Base-by-base conservation (phyloP, 768 basidiomycete species). In the Zangia roseola region DNA sequence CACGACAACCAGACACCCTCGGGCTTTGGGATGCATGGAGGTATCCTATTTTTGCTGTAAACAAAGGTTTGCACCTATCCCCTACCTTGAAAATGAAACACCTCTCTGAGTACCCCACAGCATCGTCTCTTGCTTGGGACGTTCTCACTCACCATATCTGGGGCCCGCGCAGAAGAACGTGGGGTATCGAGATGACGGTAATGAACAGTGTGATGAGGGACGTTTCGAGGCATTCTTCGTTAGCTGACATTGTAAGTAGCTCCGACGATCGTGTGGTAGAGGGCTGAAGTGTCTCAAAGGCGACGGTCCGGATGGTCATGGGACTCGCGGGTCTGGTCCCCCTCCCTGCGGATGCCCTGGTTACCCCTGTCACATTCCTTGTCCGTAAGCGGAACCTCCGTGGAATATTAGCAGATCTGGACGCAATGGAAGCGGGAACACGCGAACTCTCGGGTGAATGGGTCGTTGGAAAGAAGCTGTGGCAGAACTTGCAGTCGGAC, bases 101-200 rank as follows among this genome's bases (percentile, higher is more conserved):
- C 10, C 33, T 37, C 40, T 41, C 34, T 51, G 36, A 61, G 16
- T 35, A 16, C 47, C 10, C 21, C 10, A 14, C 26, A 68, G 67
- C 55, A 33, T 68, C 68, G 20, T 56, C 58, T 23, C 60, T 83
- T 6, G 81, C 84, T 4, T 71, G 76, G 12, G 93, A 91, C 45
- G 76, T 97, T 21, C 67, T 95, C 40, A 74, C 78, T 7, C 88
- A 97, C 64, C 81, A 86, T 53, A 71, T 97, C 34, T 87, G 83
- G 74, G 95, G 95, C 4, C 94, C 95, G 1, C 83, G 87, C 36
- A 83, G 84, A 62, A 88, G 88, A 63, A 84, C 87, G 6, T 99
- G 95, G 95, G 92, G 94, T 1, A 84, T 94, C 45, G 88, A 91
- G 70, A 91, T 97, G 89, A 94, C 94, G 3, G 77, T 95, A 25